Evolutionary conservation across 106 monocot species (phyloP).

Genomic region (Alisma plantagoaquatica): DNA sequence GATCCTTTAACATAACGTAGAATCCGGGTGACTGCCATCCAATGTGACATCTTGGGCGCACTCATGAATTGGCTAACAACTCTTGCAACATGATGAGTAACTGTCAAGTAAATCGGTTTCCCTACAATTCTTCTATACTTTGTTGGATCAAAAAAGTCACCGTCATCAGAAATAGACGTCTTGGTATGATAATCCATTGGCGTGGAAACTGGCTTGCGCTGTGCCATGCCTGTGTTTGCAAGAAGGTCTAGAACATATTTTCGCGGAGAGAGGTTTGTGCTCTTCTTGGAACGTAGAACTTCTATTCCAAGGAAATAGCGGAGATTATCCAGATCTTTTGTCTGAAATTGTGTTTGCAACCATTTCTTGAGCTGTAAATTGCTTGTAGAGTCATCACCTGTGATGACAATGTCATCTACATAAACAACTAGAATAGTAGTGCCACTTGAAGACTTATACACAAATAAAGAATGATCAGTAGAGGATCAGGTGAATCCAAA

Average conservation of each 20-base stretch:
- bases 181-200: too few relatives aligned
- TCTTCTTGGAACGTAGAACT: not conserved
- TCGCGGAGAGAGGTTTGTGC: not conserved
- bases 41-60: too few relatives aligned
- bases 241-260: not conserved
- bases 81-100: too few relatives aligned
- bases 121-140: too few relatives aligned
- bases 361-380: not conserved
- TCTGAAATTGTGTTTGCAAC: not conserved
- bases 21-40: too few relatives aligned
- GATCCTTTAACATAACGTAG: too few relatives aligned
- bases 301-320: not conserved
- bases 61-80: too few relatives aligned
- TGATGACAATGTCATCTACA: not conserved
- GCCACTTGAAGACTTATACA: not conserved
- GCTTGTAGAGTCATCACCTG: not conserved
- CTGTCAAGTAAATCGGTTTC: too few relatives aligned
- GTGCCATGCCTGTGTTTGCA: not conserved
- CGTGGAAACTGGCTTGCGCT: too few relatives aligned
- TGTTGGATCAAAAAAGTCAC: too few relatives aligned
- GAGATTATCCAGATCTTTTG: not conserved
- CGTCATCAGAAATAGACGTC: too few relatives aligned
- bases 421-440: not conserved
- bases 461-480: not conserved
- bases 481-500: not conserved